Evolutionary conservation across 441 rosid genomes (phyloP).

Genomic region (Lepidium campestre): DNA sequence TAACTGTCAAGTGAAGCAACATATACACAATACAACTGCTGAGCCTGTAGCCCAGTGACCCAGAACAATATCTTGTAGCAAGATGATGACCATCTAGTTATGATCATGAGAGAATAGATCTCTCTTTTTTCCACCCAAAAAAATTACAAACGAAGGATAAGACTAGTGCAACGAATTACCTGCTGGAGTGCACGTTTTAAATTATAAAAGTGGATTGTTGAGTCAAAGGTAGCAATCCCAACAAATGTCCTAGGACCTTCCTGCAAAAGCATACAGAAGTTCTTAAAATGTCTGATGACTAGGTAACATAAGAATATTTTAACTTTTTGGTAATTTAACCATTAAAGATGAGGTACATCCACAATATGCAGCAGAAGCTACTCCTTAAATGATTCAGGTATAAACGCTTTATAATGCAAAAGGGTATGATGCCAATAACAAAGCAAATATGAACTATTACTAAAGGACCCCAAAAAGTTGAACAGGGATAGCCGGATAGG

Average conservation of each 20-base stretch:
- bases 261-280: slow-evolving; percentile 34
- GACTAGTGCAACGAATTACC: slow-evolving; percentile 28
- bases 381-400: slow-evolving; percentile 3
- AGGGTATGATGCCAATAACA: background rate
- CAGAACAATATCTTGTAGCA: background rate
- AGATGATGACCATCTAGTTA: background rate
- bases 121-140: slow-evolving; percentile 3
- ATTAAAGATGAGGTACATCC: slow-evolving; percentile 6
- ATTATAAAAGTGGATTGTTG: slow-evolving; percentile 79
- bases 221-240: slow-evolving; percentile 84
- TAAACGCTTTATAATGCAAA: background rate
- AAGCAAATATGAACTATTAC: background rate
- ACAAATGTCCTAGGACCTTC: slow-evolving; percentile 86
- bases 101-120: background rate
- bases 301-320: background rate
- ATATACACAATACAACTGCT: background rate
- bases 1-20: background rate
- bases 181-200: slow-evolving; percentile 70
- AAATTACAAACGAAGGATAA: slow-evolving; percentile 10
- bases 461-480: slow-evolving; percentile 1
- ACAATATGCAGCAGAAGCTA: slow-evolving; percentile 7
- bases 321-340: background rate
- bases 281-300: background rate
- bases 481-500: background rate
- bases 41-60: slow-evolving; percentile 1